phyloP scores from a whole-genome alignment of 2,329 filamentous ascomycete genomes.

The Talaromyces sp. region DNA sequence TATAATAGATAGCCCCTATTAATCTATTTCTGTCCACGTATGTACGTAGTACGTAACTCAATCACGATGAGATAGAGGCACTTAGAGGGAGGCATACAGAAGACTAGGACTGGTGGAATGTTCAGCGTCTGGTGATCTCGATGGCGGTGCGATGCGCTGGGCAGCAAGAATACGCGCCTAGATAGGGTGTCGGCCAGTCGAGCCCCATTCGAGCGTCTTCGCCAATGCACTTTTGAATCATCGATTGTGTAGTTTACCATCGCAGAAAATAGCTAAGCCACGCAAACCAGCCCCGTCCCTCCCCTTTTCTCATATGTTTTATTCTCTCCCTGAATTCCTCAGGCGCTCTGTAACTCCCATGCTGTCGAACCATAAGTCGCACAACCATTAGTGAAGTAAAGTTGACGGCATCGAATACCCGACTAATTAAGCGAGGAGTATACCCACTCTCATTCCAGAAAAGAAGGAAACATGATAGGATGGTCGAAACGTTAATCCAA shows the following conservation, averaged over 20 bases:
- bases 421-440: not conserved
- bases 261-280: not conserved
- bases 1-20: not conserved
- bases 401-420: not conserved
- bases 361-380: not conserved
- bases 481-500: not conserved
- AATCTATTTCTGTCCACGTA: not conserved
- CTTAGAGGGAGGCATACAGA: not conserved
- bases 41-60: not conserved
- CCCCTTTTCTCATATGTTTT: not conserved
- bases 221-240: not conserved
- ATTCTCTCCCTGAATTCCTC: not conserved
- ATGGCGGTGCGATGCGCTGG: no score
- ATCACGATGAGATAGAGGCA: not conserved
- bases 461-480: not conserved
- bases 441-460: not conserved
- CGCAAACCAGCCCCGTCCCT: not conserved
- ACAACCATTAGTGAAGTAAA: not conserved
- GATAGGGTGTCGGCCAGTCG: not conserved
- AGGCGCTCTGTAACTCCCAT: not conserved
- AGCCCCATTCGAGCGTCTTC: no score
- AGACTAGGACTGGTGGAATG: not conserved
- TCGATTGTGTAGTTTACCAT: not conserved
- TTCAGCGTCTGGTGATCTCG: no score
- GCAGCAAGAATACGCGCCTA: not conserved